phyloP scores from a whole-genome alignment of 139 green algal species.

The Trebouxia sp. region DNA sequence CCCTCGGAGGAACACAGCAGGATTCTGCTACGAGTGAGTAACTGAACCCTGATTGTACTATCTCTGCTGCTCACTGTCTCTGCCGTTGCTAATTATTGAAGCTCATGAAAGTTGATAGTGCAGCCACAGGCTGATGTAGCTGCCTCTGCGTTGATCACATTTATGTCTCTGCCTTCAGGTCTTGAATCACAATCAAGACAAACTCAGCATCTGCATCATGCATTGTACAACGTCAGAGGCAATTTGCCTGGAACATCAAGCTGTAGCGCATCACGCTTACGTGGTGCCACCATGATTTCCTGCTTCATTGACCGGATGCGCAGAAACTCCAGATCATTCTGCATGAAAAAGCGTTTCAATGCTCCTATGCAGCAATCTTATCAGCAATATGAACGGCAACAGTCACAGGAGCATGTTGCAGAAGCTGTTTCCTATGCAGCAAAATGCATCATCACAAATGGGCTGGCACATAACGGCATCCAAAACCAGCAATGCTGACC shows the following conservation, averaged over 20 bases:
- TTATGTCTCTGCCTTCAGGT: constrained; percentile 40
- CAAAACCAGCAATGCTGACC: too few species aligned
- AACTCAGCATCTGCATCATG: constrained; percentile 72
- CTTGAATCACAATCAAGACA: constrained; percentile 80
- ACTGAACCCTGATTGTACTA: too few species aligned
- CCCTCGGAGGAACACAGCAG: too few species aligned
- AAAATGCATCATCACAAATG: background rate
- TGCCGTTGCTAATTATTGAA: too few species aligned
- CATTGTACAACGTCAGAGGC: too few species aligned
- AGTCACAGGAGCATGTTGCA: background rate
- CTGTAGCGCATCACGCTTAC: constrained; percentile 30
- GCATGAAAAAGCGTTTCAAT: constrained; percentile 7
- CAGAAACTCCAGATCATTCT: constrained; percentile 84
- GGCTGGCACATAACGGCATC: background rate
- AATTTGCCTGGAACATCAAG: too few species aligned
- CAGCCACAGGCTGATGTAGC: too few species aligned
- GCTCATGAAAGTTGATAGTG: too few species aligned
- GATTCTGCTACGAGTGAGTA: too few species aligned
- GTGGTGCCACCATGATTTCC: constrained; percentile 79
- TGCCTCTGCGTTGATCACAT: too few species aligned
- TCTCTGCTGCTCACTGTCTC: too few species aligned
- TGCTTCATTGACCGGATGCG: constrained; percentile 69
- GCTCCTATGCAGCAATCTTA: background rate
- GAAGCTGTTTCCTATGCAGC: background rate
- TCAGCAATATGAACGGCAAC: background rate